Base-by-base conservation (phyloP, 2,329 filamentous ascomycete genomes). In the Chaetothyriales sp. region DNA sequence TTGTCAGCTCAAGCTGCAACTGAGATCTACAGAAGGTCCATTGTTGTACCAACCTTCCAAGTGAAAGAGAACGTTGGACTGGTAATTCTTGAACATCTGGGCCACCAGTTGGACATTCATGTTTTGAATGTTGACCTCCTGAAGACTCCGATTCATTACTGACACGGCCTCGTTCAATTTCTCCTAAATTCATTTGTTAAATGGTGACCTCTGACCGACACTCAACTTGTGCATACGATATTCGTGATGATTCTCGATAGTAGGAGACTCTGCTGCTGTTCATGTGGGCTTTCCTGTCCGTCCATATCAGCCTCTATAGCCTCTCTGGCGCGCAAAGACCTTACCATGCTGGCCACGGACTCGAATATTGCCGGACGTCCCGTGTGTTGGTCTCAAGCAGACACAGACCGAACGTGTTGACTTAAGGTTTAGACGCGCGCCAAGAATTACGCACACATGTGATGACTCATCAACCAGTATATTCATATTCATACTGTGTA, bases 31-130 rank as follows among this genome's bases (percentile, higher is more conserved):
- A 25, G 22, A 19, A 26, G 15, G 28, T 36, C 18, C 47, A 2
- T 43, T 18, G 42, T 18, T 19, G 44, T 18, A 47, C 15, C 47
- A 73, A 93, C 92, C 92, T 80, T 96, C 92, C 5, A 98, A 76
- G 62, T 98, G 92, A 66, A 98, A 96, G 5, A 96, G 72, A 12
- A 96, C 90, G 61, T 96, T 98, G 9, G 88, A 95, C 67, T 95
- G 89, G 66, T 98, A 98, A 70, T 96, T 98, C 73, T 96, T 95
- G 75, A 96, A 98, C 92, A 98, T 98, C 65, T 96, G 90, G 0
- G 90, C 89, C 4, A 96, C 92, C 2, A 96, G 77, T 70, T 96
- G 92, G 36, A 95, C 87, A 64, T 98, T 94, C 88, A 96, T 95
- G 67, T 96, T 98, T 63, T 95, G 86, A 51, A 95, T 83, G 64